phyloP scores from a whole-genome alignment of 2,329 filamentous ascomycete species.

The Raffaelea deltoideospora region DNA sequence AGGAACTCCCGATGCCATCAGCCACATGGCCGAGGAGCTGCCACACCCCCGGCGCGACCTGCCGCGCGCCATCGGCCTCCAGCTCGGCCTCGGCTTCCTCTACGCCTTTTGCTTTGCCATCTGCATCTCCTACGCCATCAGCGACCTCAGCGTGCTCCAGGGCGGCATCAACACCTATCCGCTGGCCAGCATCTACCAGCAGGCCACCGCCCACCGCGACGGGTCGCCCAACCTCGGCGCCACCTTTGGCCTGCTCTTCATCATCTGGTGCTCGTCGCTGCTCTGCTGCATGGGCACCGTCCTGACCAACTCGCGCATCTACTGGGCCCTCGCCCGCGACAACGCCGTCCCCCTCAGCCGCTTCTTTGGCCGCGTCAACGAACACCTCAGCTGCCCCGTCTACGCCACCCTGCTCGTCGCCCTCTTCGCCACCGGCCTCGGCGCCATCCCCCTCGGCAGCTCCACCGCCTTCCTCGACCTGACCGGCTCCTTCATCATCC shows the following conservation, averaged over 20 bases:
- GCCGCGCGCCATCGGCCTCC: constrained; percentile 33
- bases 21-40: constrained; percentile 47
- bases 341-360: constrained; percentile 41
- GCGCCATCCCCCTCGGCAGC: constrained; percentile 40
- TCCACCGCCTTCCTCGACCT: constrained; percentile 40
- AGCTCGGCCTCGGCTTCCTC: constrained; percentile 28
- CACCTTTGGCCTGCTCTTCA: constrained; percentile 14
- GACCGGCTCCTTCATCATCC: constrained; percentile 41
- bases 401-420: constrained; percentile 41
- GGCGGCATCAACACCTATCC: constrained; percentile 38
- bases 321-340: constrained; percentile 41
- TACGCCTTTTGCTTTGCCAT: constrained; percentile 38
- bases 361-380: constrained; percentile 37
- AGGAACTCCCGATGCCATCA: constrained; percentile 48
- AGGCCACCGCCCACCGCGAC: constrained; percentile 30
- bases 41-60: constrained; percentile 29
- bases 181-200: constrained; percentile 46
- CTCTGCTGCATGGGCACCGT: constrained; percentile 35
- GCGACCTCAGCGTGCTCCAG: constrained; percentile 37
- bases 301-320: constrained; percentile 25
- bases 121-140: constrained; percentile 37
- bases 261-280: constrained; percentile 29
- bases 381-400: constrained; percentile 40
- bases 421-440: constrained; percentile 33
- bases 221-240: constrained; percentile 29